phyloP scores from a whole-genome alignment of 345 rosid genomes.

The Bruguiera sexangula region DNA sequence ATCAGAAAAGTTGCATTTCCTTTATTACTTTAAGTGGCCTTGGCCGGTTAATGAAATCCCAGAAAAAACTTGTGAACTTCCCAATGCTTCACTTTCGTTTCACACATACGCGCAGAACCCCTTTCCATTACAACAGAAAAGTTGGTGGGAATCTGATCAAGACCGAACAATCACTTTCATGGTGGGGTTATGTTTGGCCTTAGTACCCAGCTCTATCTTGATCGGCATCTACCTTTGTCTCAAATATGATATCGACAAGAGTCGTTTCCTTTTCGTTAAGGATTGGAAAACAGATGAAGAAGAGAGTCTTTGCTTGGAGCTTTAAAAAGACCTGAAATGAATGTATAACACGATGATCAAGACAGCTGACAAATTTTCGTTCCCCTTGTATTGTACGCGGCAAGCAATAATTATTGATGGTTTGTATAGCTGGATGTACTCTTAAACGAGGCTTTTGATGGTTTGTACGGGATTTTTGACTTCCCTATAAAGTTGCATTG shows the following conservation, averaged over 20 bases:
- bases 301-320: background rate
- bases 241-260: background rate
- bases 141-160: background rate
- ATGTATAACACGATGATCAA: background rate
- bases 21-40: no score
- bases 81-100: background rate
- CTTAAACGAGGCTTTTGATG: no score
- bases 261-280: background rate
- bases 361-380: background rate
- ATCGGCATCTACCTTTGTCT: background rate
- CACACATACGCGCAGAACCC: background rate
- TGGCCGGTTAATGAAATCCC: no score
- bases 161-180: background rate
- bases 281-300: background rate
- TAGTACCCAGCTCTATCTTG: background rate
- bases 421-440: no score
- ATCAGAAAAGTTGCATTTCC: no score
- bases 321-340: background rate
- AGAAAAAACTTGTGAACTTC: background rate
- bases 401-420: no score
- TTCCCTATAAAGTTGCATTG: no score
- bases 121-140: background rate
- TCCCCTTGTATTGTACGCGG: no score
- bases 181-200: background rate
- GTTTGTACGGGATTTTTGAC: no score